phyloP scores from a whole-genome alignment of 2,329 filamentous ascomycete species.

The Shiraia bambusicola region DNA sequence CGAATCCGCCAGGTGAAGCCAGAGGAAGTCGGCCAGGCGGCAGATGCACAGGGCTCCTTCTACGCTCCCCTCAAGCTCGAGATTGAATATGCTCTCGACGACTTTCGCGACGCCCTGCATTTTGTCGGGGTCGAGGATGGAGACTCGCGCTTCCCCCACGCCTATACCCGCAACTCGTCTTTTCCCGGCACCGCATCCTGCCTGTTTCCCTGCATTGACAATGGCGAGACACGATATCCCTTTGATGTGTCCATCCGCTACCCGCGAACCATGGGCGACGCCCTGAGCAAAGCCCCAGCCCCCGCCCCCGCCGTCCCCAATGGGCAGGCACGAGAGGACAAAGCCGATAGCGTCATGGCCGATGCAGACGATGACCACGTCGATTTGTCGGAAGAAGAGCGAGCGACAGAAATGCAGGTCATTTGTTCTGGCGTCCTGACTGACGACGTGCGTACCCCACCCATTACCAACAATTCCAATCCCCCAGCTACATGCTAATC shows the following conservation, averaged over 20 bases:
- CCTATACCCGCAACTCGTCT: slow-evolving; percentile 80
- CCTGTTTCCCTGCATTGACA: slow-evolving; percentile 92
- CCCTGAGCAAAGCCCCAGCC: slow-evolving; percentile 46
- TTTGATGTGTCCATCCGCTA: slow-evolving; percentile 90
- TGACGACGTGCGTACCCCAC: slow-evolving; percentile 61
- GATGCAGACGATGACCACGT: slow-evolving; percentile 43
- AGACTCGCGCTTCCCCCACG: slow-evolving; percentile 84
- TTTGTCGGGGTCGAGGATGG: slow-evolving; percentile 83
- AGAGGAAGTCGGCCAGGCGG: slow-evolving; percentile 44
- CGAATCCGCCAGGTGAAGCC: slow-evolving; percentile 63
- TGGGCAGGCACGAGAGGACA: slow-evolving; percentile 16
- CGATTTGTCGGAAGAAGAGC: slow-evolving; percentile 71
- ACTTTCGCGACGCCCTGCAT: slow-evolving; percentile 82
- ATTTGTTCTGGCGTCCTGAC: slow-evolving; percentile 87
- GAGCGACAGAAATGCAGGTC: slow-evolving; percentile 82
- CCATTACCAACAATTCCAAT: not conserved
- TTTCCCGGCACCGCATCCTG: slow-evolving; percentile 78
- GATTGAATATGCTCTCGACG: slow-evolving; percentile 75
- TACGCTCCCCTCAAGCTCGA: slow-evolving; percentile 64
- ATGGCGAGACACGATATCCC: slow-evolving; percentile 74
- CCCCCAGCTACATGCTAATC: slow-evolving; percentile 12
- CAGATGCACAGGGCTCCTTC: slow-evolving; percentile 29
- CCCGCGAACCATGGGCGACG: slow-evolving; percentile 83
- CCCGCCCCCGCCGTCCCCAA: slow-evolving; percentile 15
- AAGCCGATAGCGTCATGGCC: slow-evolving; percentile 37